phyloP scores from a whole-genome alignment of 805 yeast species.

The Cyberlindnera nakhonratchasimensis region DNA sequence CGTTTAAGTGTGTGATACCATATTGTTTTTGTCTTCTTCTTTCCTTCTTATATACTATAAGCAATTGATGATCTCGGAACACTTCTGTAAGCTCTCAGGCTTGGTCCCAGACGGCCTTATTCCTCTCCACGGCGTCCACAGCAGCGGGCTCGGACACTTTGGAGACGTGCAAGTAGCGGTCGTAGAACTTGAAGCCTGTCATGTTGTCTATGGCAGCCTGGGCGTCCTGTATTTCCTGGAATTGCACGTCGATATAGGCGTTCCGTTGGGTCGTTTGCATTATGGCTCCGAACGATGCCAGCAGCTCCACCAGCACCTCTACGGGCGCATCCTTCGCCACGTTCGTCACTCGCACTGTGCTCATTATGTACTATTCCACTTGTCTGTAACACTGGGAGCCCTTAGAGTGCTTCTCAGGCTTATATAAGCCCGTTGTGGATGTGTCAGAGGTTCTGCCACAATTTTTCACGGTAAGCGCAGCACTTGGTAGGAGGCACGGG shows the following conservation, averaged over 20 bases:
- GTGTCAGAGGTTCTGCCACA: too few species aligned
- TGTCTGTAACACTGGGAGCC: too few species aligned
- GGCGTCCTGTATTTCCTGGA: constrained; percentile 25
- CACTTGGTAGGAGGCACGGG: too few species aligned
- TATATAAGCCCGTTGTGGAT: too few species aligned
- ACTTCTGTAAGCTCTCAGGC: background rate
- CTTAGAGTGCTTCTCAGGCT: too few species aligned
- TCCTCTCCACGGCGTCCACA: constrained; percentile 6
- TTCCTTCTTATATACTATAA: too few species aligned
- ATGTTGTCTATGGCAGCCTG: constrained; percentile 26
- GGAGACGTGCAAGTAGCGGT: constrained; percentile 20
- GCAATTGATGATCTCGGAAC: too few species aligned
- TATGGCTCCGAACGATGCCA: constrained; percentile 26
- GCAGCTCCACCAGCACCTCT: constrained; percentile 17
- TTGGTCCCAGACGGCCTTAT: constrained; percentile 19
- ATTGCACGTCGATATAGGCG: constrained; percentile 22
- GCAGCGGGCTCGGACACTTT: constrained; percentile 13
- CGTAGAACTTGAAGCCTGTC: constrained; percentile 22
- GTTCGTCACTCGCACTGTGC: constrained; percentile 20
- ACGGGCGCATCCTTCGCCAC: constrained; percentile 14
- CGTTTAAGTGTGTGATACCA: too few species aligned
- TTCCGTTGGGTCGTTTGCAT: constrained; percentile 2
- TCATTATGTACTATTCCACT: constrained; percentile 10
- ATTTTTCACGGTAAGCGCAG: too few species aligned
- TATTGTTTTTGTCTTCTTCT: background rate